A percentile compares a stretch with the other conserved stretches of the same genome.
These are phyloP conservation scores for Tuber magnatum DNA, from an alignment of 495 filamentous ascomycete species.

Conservation along the genomic window DNA sequence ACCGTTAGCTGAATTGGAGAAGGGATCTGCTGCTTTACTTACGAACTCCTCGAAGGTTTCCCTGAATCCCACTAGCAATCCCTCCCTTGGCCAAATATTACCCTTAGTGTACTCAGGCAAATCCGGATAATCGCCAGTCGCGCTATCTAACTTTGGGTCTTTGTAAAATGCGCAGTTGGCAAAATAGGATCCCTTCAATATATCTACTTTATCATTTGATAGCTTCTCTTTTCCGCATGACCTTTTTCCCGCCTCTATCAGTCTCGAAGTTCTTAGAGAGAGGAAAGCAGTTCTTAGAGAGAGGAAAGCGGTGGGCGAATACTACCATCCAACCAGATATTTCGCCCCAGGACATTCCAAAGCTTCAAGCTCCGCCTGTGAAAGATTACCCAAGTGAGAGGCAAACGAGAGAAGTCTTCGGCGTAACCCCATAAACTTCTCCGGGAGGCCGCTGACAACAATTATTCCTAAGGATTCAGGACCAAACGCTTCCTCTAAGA, in stretches of 20 bases:
- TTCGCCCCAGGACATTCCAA: conserved; percentile 59
- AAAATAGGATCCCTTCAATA: conserved; percentile 91
- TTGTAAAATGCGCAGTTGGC: conserved; percentile 93
- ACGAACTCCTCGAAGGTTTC: conserved; percentile 60
- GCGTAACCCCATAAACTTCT: conserved; percentile 60
- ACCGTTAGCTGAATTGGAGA: conserved; percentile 4
- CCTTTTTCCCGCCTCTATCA: conserved; percentile 52
- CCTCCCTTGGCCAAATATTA: conserved; percentile 76
- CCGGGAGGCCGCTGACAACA: conserved; percentile 74
- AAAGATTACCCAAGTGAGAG: conserved; percentile 79
- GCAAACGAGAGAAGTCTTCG: conserved; percentile 72
- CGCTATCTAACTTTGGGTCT: conserved; percentile 54
- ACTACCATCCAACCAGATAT: conserved; percentile 56
- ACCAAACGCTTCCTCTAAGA: conserved; percentile 79
- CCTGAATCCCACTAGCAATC: conserved; percentile 64
- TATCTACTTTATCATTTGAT: conserved; percentile 80
- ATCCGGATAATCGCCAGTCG: conserved; percentile 46
- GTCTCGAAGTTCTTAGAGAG: conserved; percentile 43
- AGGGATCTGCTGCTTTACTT: not conserved
- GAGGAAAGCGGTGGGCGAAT: too few species aligned
- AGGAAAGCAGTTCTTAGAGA: too few species aligned
- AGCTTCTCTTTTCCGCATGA: conserved; percentile 93
- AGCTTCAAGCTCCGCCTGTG: conserved; percentile 58
- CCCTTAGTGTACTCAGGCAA: conserved; percentile 59
- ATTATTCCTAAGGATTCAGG: conserved; percentile 88